Base-by-base conservation (phyloP, 257 asterid genomes). In the Plantago elongata region DNA sequence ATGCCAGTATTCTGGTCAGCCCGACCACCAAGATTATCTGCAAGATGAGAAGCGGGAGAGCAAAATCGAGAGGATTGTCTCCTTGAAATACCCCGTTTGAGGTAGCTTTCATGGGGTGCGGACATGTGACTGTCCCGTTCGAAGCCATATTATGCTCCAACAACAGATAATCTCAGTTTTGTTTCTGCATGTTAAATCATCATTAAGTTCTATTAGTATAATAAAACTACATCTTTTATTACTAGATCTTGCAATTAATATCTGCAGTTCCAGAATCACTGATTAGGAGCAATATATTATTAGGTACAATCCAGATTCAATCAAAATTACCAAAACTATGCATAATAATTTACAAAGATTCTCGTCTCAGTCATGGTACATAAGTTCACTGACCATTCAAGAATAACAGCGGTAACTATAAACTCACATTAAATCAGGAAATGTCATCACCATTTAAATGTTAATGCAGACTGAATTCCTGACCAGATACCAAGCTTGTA, bases 11-110 rank as follows among this genome's bases (percentile, higher is more conserved):
- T n/a, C 96, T 74, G 14, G 96, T 88, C 50, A 83, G 77, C 16
- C 59, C 65, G 29, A 85, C 69, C 0, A 88, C 96, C 15, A 88
- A 63, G 59, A 84, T 74, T 63, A 88, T 88, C 62, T 88, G 96
- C 38, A 83, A 22, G 46, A 88, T 85, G 48, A 81, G 60, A 12
- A 88, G 82, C 27, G 96, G 95, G 51, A 88, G 92, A 9, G 96
- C 84, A 16, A 44, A 85, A 54, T 88, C 76, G 46, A 88, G 79
- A 13, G 96, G 96, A 64, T 85, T 70, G 11, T 85, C 89, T 13
- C 92, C 95, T 70, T 88, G 96, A 70, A 88, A 88, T 4, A 78
- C 66, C 5, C 96, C 95, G 18, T 85, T 83, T 0, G 96, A 88
- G 5, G 96, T 54, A 1, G 96, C 84, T 79, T 83, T 85, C 96